Base-by-base conservation (phyloP, 306 rosid genomes). In the Quercus berberidifolia region DNA sequence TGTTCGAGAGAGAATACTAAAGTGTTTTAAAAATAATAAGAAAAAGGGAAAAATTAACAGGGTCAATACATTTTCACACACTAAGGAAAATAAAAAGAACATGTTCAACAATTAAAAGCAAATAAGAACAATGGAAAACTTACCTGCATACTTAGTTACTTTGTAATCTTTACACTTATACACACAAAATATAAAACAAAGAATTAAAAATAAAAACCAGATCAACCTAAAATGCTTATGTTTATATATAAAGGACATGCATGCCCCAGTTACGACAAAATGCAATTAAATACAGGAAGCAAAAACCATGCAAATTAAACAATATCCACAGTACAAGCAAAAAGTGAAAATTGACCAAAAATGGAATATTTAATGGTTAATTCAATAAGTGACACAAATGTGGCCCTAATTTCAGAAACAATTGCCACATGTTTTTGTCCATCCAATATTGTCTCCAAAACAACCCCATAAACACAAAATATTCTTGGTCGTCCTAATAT, bases 21-120 rank as follows among this genome's bases (percentile, higher is more conserved):
- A 63, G 41, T 13, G 38, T 28, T 63, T 30, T 28, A 2, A 28
- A 8, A 30, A 28, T 8, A 79, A 23, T 25, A 67, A 57, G 41
- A 33, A 69, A 64, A 59, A 19, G 65, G 11, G 18, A 74, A 11
- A 21, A 52, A 12, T 35, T 6, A 41, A 43, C 69, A 11, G 30
- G 35, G 30, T 73, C 49, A 26, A 78, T 20, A 77, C 1, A 23
- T 72, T 58, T 28, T 72, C 33, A 23, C 71, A 78, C n/a, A 55
- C 82, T 68, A 71, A 67, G 17, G 46, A 83, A 23, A 69, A 75
- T 9, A 76, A 49, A 26, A 78, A 69, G 78, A 26, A 56, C 69
- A 63, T 20, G 49, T 57, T 59, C 9, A 79, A 74, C 80, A 70
- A 72, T 71, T 63, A 65, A 70, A 80, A 81, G 76, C 5, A 58